These are phyloP conservation scores for Solioccasus polychromus DNA, from an alignment of 768 basidiomycete genomes.

Conservation along the genomic window DNA sequence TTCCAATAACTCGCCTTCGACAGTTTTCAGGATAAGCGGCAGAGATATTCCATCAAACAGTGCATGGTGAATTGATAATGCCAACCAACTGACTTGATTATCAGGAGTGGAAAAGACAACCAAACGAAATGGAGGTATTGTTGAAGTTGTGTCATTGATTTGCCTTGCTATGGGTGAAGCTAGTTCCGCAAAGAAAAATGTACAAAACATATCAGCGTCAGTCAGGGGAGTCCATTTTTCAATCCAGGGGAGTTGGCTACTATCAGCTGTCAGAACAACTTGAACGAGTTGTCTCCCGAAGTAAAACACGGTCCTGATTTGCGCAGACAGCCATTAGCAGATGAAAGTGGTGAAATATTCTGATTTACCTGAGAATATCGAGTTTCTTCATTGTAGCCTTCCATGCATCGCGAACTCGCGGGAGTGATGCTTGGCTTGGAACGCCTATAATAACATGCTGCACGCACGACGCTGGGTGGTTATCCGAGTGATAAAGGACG, in stretches of 20 bases:
- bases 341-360: not conserved
- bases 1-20: constrained; percentile 21
- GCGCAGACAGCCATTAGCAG: not conserved
- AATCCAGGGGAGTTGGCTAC: constrained; percentile 14
- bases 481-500: constrained; percentile 40
- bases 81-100: constrained; percentile 7
- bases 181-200: constrained; percentile 19
- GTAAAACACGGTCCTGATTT: constrained; percentile 30
- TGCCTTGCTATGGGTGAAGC: constrained; percentile 22
- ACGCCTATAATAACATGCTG: constrained; percentile 41
- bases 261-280: constrained; percentile 20
- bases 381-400: constrained; percentile 22
- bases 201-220: constrained; percentile 16
- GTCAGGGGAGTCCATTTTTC: constrained; percentile 8
- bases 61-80: constrained; percentile 34
- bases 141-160: constrained; percentile 21
- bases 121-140: constrained; percentile 17
- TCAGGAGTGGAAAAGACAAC: constrained; percentile 7
- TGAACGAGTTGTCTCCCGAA: constrained; percentile 29
- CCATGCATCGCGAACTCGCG: constrained; percentile 35
- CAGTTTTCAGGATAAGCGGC: constrained; percentile 25
- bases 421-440: constrained; percentile 17
- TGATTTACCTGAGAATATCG: constrained; percentile 28
- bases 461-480: constrained; percentile 39
- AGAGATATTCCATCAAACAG: constrained; percentile 34